Evolutionary conservation across 495 filamentous ascomycete species (phyloP).

Genomic region (Friedmanniomyces simplex): DNA sequence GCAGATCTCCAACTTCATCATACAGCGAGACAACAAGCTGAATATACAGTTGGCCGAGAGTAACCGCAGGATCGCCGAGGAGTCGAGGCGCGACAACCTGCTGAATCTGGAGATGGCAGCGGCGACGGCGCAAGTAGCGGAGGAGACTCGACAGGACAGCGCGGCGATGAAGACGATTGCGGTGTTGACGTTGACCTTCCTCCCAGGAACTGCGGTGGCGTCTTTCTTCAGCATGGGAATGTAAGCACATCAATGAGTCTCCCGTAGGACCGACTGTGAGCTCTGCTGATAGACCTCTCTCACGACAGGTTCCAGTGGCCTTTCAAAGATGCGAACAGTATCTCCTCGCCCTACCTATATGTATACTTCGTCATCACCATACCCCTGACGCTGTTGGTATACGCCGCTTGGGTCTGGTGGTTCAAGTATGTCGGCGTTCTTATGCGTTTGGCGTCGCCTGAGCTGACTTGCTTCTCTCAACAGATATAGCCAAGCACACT

Average conservation of each 20-base stretch:
- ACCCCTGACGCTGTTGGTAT: slow-evolving; percentile 14
- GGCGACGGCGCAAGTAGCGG: slow-evolving; percentile 18
- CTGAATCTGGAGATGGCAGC: slow-evolving; percentile 19
- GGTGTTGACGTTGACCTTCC: slow-evolving; percentile 23
- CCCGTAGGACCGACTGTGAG: not conserved
- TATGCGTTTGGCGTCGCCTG: not conserved
- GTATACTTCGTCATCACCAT: slow-evolving; percentile 20
- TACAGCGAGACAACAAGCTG: slow-evolving; percentile 21
- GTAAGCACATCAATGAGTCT: not conserved
- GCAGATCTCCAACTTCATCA: slow-evolving; percentile 23
- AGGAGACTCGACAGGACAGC: slow-evolving; percentile 22
- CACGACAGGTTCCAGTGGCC: slow-evolving; percentile 15
- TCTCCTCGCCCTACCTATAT: slow-evolving; percentile 17
- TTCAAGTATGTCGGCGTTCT: slow-evolving; percentile 2
- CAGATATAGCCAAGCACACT: not conserved
- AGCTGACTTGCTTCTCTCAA: not conserved
- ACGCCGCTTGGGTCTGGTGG: slow-evolving; percentile 11
- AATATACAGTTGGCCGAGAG: slow-evolving; percentile 24
- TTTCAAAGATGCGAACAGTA: not conserved
- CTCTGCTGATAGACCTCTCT: not conserved
- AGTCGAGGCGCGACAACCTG: slow-evolving; percentile 22
- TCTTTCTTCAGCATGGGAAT: slow-evolving; percentile 20
- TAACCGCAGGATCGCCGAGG: slow-evolving; percentile 22
- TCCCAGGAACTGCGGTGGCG: slow-evolving; percentile 22
- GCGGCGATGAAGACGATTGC: slow-evolving; percentile 27